Evolutionary conservation across 441 rosid species (phyloP).

Genomic region (Adansonia grandidieri): DNA sequence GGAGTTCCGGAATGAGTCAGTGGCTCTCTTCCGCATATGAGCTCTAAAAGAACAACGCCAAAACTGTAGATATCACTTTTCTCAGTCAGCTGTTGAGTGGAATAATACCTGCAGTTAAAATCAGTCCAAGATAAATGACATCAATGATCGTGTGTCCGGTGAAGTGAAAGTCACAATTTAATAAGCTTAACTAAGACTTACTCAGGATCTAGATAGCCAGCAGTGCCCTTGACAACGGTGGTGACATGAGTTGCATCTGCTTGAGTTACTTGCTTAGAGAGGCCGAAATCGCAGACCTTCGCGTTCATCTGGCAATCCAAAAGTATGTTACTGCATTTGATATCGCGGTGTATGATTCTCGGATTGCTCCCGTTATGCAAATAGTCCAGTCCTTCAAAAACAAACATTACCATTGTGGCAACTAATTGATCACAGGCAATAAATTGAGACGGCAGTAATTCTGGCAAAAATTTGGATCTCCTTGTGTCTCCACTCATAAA

Average conservation of each 20-base stretch:
- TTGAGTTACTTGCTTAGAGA: constrained; percentile 83
- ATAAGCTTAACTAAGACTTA: constrained; percentile 35
- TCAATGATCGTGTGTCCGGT: neutral
- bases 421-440: neutral
- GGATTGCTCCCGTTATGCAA: constrained; percentile 91
- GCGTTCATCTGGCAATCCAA: constrained; percentile 87
- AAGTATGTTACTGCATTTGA: constrained; percentile 85
- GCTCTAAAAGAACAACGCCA: constrained; percentile 91
- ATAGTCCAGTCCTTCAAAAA: constrained; percentile 76
- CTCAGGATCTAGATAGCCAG: constrained; percentile 98
- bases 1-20: constrained; percentile 78
- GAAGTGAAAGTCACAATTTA: neutral
- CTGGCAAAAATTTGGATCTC: neutral
- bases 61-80: constrained; percentile 94
- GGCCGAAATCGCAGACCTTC: constrained; percentile 88
- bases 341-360: constrained; percentile 84
- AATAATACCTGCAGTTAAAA: constrained; percentile 53
- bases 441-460: neutral
- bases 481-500: neutral
- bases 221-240: constrained; percentile 93
- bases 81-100: constrained; percentile 89
- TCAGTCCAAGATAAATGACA: neutral
- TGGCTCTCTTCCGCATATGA: constrained; percentile 92
- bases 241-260: constrained; percentile 87
- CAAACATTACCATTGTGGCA: too few species aligned